Percentiles rank a stretch among this genome's conserved stretches.
These are phyloP conservation scores for Debaryomyces sp. DNA, from an alignment of 1,139 yeast species.

Conservation along the genomic window DNA sequence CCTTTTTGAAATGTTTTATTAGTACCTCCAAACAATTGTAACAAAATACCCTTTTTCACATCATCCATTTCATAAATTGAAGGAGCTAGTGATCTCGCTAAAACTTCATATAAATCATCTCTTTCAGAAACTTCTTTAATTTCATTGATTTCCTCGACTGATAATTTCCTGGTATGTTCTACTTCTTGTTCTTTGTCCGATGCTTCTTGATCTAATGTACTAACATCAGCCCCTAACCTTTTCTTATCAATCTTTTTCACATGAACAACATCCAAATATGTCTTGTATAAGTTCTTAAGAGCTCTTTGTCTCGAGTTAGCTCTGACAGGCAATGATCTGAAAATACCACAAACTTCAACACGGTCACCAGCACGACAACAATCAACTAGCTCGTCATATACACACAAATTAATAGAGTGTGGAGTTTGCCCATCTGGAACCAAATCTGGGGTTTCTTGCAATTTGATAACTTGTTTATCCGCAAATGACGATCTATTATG, in stretches of 20 bases:
- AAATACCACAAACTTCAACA: constrained; percentile 92
- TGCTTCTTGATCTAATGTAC: constrained; percentile 55
- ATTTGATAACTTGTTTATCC: constrained; percentile 89
- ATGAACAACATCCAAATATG: constrained; percentile 93
- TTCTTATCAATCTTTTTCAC: constrained; percentile 82
- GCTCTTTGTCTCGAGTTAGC: constrained; percentile 86
- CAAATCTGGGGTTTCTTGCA: constrained; percentile 96
- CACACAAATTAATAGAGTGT: constrained; percentile 91
- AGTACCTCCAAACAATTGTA: constrained; percentile 95
- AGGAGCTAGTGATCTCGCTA: constrained; percentile 93
- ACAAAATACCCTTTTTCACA: constrained; percentile 89
- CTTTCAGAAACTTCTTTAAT: constrained; percentile 67
- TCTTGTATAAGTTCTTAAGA: constrained; percentile 81
- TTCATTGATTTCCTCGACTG: constrained; percentile 66
- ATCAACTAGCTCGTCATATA: constrained; percentile 94
- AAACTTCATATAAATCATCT: constrained; percentile 81
- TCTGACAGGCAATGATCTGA: constrained; percentile 89
- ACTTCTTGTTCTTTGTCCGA: constrained; percentile 65
- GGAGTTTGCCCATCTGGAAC: constrained; percentile 99
- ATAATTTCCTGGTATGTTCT: constrained; percentile 71
- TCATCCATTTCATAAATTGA: constrained; percentile 95
- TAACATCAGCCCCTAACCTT: constrained; percentile 77
- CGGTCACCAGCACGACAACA: constrained; percentile 96
- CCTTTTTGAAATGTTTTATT: constrained; percentile 88
- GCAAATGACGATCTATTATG: constrained; percentile 94